These are phyloP conservation scores for Trichoderma cornu-damae DNA, from an alignment of 2,329 filamentous ascomycete genomes.

Conservation along the genomic window DNA sequence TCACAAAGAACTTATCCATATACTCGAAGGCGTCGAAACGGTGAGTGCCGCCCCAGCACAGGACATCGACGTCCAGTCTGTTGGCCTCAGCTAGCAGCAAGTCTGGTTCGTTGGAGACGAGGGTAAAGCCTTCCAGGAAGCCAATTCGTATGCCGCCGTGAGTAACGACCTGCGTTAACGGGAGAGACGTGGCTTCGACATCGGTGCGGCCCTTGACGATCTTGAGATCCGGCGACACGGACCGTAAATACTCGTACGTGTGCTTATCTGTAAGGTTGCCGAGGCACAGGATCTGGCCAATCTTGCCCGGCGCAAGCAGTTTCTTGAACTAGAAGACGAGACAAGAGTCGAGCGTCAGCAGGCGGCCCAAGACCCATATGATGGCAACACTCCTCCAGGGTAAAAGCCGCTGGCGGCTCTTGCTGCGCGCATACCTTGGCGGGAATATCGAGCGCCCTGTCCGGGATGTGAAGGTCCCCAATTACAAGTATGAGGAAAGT, in stretches of 20 bases:
- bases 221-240: constrained; percentile 66
- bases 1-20: constrained; percentile 70
- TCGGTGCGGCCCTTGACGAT: constrained; percentile 64
- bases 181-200: constrained; percentile 60
- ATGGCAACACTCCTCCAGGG: constrained; percentile 17
- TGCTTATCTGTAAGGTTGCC: constrained; percentile 75
- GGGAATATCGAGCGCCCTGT: constrained; percentile 85
- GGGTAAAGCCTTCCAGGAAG: constrained; percentile 63
- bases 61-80: constrained; percentile 62
- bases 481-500: constrained; percentile 88
- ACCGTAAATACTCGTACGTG: constrained; percentile 75
- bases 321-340: constrained; percentile 64
- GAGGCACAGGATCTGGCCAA: constrained; percentile 73
- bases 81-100: constrained; percentile 63
- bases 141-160: constrained; percentile 62
- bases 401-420: background rate
- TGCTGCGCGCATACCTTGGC: constrained; percentile 60
- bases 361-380: background rate
- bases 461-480: constrained; percentile 89
- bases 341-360: constrained; percentile 24
- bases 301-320: constrained; percentile 76
- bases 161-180: constrained; percentile 60
- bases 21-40: constrained; percentile 67
- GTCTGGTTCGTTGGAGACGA: constrained; percentile 63
- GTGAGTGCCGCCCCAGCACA: constrained; percentile 65